A percentile compares a stretch with the other conserved stretches of the same genome.
These are phyloP conservation scores for Bruguiera hainesii DNA, from an alignment of 441 rosid species.

Conservation along the genomic window DNA sequence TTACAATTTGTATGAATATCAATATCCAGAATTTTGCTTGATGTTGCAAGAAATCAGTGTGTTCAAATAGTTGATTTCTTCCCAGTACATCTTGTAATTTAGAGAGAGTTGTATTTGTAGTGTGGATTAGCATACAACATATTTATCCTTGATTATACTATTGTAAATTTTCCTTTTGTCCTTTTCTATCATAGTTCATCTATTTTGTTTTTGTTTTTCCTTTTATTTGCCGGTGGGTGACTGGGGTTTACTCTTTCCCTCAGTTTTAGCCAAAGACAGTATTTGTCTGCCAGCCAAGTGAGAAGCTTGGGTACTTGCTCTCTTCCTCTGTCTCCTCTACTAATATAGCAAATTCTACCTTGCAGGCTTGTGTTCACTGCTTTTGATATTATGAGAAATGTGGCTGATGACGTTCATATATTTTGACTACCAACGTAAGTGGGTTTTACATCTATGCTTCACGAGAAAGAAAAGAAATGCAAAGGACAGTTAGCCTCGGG, in stretches of 20 bases:
- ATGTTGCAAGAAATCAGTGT: no score
- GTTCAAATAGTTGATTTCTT: no score
- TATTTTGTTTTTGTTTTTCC: no score
- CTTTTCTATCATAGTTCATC: no score
- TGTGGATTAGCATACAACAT: no score
- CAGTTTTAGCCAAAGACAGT: not conserved
- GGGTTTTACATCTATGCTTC: constrained; percentile 16
- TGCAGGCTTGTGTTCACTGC: constrained; percentile 46
- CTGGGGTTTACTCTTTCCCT: not conserved
- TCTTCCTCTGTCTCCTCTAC: constrained; percentile 12
- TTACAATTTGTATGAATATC: no score
- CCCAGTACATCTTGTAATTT: no score
- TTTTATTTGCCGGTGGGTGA: no score
- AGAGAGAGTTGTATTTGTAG: no score
- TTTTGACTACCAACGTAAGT: constrained; percentile 22
- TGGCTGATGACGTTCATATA: constrained; percentile 25
- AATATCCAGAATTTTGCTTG: no score
- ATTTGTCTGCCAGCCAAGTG: constrained; percentile 2
- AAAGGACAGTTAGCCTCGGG: constrained; percentile 12
- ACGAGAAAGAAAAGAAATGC: constrained; percentile 3
- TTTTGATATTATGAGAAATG: constrained; percentile 34
- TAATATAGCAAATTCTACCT: constrained; percentile 13
- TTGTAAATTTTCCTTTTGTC: no score
- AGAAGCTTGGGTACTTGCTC: constrained; percentile 1
- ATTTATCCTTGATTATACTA: no score